A percentile compares a stretch with the other conserved stretches of the same genome.
Conservation (phyloP, 345 rosid genomes). For the Trapa bicornis region DNA sequence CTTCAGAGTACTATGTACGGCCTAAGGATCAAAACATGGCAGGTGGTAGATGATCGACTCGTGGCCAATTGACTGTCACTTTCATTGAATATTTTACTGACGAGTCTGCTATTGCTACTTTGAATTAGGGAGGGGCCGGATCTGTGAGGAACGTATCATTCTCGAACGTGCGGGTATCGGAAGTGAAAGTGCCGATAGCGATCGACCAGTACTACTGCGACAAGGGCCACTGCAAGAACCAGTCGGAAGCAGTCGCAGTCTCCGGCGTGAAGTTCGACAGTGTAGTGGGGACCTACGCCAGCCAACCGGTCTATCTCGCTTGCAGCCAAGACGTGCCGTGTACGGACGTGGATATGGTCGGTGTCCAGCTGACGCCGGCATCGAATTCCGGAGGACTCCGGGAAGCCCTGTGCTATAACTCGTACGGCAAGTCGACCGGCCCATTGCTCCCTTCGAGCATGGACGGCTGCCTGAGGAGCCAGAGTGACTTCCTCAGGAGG, state of each 20-base stretch:
- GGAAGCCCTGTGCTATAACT: constrained; percentile 63
- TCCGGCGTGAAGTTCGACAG: constrained; percentile 46
- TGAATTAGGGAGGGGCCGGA: constrained; percentile 58
- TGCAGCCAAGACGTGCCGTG: constrained; percentile 69
- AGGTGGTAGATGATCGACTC: constrained; percentile 28
- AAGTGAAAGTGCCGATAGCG: constrained; percentile 60
- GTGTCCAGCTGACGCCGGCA: constrained; percentile 51
- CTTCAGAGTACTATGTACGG: constrained; percentile 49
- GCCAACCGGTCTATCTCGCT: constrained; percentile 56
- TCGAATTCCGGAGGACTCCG: constrained; percentile 16
- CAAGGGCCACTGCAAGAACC: constrained; percentile 61
- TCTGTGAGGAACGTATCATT: constrained; percentile 66
- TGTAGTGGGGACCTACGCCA: constrained; percentile 53
- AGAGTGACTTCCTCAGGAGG: constrained; percentile 24
- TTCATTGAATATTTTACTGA: no score
- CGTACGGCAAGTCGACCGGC: constrained; percentile 63
- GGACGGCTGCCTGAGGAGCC: constrained; percentile 50
- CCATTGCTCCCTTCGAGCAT: constrained; percentile 75
- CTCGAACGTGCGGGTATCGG: constrained; percentile 50
- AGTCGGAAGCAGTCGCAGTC: constrained; percentile 59
- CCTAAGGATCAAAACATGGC: constrained; percentile 91
- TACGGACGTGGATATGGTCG: constrained; percentile 48
- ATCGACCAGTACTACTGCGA: constrained; percentile 88
- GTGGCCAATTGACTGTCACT: no score
- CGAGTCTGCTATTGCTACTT: no score